Evolutionary conservation across 805 yeast genomes (phyloP).

Genomic region (Lachancea waltii): DNA sequence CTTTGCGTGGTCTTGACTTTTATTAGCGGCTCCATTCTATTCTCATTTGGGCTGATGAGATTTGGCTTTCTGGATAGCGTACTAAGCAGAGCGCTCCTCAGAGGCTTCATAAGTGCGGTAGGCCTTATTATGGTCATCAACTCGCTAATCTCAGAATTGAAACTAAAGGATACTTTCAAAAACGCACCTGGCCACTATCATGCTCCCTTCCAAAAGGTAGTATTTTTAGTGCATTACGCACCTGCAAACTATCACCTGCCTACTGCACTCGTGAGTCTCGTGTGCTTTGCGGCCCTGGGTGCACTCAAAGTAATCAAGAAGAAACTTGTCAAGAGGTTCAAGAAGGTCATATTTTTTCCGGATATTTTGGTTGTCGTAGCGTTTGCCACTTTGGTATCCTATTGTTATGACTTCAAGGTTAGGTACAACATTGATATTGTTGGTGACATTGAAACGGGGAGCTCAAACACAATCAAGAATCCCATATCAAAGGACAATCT

Average conservation of each 20-base stretch:
- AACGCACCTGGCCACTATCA: slow-evolving; percentile 49
- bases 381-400: slow-evolving; percentile 48
- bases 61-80: slow-evolving; percentile 82
- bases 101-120: slow-evolving; percentile 82
- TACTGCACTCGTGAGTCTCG: slow-evolving; percentile 55
- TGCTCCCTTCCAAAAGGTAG: slow-evolving; percentile 64
- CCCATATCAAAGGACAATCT: slow-evolving; percentile 50
- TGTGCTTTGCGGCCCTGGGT: slow-evolving; percentile 43
- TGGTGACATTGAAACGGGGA: slow-evolving; percentile 55
- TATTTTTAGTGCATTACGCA: slow-evolving; percentile 48
- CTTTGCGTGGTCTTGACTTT: slow-evolving; percentile 64
- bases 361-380: slow-evolving; percentile 78
- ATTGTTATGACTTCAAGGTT: slow-evolving; percentile 41
- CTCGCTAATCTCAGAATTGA: slow-evolving; percentile 66
- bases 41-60: slow-evolving; percentile 72
- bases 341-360: slow-evolving; percentile 61
- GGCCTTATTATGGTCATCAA: slow-evolving; percentile 79
- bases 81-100: slow-evolving; percentile 63
- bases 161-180: slow-evolving; percentile 45
- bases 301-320: slow-evolving; percentile 38
- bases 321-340: slow-evolving; percentile 31
- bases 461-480: slow-evolving; percentile 40
- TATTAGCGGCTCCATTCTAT: slow-evolving; percentile 63
- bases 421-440: slow-evolving; percentile 55
- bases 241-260: slow-evolving; percentile 42